Percentiles rank a stretch among this genome's conserved stretches.
Conservation (phyloP, 805 yeast genomes). For the Starmerella khaoyaiensis region DNA sequence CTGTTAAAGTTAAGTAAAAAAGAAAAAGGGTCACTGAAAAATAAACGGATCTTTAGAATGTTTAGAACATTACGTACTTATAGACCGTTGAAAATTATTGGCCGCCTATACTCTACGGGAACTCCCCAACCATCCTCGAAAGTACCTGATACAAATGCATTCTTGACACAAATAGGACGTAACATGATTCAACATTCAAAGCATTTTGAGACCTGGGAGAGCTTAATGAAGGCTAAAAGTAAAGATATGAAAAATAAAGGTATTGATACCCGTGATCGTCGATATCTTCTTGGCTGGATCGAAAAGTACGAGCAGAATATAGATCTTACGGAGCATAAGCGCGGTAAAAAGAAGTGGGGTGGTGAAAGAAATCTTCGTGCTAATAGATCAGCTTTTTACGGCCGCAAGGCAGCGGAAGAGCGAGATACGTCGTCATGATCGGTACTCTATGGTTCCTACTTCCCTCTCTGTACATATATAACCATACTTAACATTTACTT, state of each 20-base stretch:
- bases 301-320: constrained; percentile 50
- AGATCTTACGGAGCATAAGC: constrained; percentile 42
- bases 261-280: constrained; percentile 55
- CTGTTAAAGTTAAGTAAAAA: no score
- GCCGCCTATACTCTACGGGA: constrained; percentile 1
- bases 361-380: constrained; percentile 75
- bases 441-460: no score
- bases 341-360: constrained; percentile 68
- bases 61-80: not conserved
- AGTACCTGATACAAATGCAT: constrained; percentile 59
- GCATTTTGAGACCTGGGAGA: constrained; percentile 58
- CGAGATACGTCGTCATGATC: constrained; percentile 7
- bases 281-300: constrained; percentile 54
- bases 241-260: constrained; percentile 59
- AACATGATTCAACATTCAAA: constrained; percentile 54
- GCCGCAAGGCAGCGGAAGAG: constrained; percentile 26
- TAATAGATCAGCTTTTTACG: constrained; percentile 37
- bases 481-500: no score
- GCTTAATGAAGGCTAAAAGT: constrained; percentile 46
- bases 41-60: not conserved
- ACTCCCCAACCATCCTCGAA: constrained; percentile 33
- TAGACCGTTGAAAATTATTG: no score
- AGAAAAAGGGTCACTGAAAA: no score
- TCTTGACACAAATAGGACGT: constrained; percentile 70
- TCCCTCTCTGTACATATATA: no score